A percentile compares a stretch with the other conserved stretches of the same genome.
Evolutionary conservation across 179 eudicot species (phyloP).

Genomic region (Spergularia azorica): DNA sequence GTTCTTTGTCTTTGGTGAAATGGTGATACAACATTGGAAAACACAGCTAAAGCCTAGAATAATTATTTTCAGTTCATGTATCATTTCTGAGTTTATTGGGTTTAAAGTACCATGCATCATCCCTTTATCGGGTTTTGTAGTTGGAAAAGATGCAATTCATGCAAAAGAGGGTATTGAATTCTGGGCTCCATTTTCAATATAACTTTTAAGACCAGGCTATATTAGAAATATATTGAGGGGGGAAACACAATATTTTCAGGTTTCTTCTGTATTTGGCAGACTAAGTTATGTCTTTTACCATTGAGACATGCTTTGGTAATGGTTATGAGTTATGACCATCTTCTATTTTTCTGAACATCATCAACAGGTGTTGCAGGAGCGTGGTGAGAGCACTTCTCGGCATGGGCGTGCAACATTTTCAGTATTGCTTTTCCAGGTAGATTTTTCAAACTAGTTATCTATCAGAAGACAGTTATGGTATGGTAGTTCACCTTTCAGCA

Average conservation of each 20-base stretch:
- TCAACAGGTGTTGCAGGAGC: constrained; percentile 91
- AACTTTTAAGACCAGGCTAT: not conserved
- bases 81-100: not conserved
- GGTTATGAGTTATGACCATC: constrained; percentile 2
- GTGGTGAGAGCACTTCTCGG: constrained; percentile 99
- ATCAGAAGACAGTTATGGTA: not conserved
- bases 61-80: not conserved
- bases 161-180: constrained; percentile 4
- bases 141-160: not conserved
- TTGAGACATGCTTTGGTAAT: not conserved
- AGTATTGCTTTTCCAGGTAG: constrained; percentile 94
- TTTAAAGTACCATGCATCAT: not conserved
- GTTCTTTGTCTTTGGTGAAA: not conserved
- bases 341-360: constrained; percentile 14
- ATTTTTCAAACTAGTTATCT: not conserved
- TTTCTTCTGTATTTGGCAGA: not conserved
- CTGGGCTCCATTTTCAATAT: not conserved
- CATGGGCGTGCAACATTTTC: constrained; percentile 99
- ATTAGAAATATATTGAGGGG: not conserved
- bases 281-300: constrained; percentile 6
- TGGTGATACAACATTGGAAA: not conserved
- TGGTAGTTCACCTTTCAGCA: not conserved
- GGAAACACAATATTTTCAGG: not conserved
- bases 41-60: not conserved
- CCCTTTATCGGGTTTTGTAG: constrained; percentile 2